Base-by-base conservation (phyloP, 1,284 basidiomycete species). In the Coniferiporia sulphurascens region DNA sequence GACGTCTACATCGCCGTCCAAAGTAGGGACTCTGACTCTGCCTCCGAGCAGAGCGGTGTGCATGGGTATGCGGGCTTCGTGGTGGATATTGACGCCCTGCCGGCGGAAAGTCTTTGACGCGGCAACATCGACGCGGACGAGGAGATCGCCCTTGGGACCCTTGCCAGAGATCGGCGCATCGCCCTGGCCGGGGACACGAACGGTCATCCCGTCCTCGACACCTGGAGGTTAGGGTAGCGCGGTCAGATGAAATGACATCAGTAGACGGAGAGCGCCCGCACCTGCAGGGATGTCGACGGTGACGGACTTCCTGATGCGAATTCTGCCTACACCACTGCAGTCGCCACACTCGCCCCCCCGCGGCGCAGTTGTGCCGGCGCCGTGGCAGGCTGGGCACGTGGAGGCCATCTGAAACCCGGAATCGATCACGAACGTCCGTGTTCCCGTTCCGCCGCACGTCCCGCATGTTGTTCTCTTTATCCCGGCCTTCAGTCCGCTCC, bases 381-480 rank as follows among this genome's bases (percentile, higher is more conserved):
- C 97, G 22, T 83, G 78, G 74, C 97, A 99, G 22, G 82, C 73
- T 55, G 80, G 79, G 74, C 97, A 99, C 22, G 94, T 95, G 65
- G 87, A 92, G 10, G 95, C 89, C 94, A 99, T 97, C 71, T 95
- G 92, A 85, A 99, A 99, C 15, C 97, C 97, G 71, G 83, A 87
- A 72, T 95, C 89, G 67, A 99, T 86, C 58, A 95, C 89, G 74
- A 93, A 98, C 12, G 94, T 93, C 70, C 88, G 84, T 48, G 89
- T 87, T 27, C 97, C 97, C 10, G 89, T 84, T 50, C 97, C 97
- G 55, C 86, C 82, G 74, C 97, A 99, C 46, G 86, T 75, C 49
- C 77, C 71, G 74, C 97, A 99, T 21, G 86, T 85, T 56, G 83
- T 80, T 68, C 91, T 85, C 74, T 95, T 91, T 50, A 91, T 87